Evolutionary conservation across 768 basidiomycete species (phyloP), one percentile per base, ranked within the genome.

Genomic region (Flagelloscypha sp.): DNA sequence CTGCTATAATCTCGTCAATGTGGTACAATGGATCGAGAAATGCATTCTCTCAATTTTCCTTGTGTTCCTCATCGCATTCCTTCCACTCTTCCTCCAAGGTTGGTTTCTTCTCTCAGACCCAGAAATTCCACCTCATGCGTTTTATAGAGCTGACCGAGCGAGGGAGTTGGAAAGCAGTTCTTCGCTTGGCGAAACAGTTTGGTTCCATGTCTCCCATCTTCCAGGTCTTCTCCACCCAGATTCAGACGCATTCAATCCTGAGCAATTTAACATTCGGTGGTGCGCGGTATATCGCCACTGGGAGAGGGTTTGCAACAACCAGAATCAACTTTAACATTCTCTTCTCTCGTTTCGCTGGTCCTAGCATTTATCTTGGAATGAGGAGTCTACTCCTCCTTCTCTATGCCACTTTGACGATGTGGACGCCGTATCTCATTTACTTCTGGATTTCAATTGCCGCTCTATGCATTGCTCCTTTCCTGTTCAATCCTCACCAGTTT

Each of bases 401-500:
- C 42, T 99, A 94, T 52, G 84, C 94, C 54, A 94, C 95, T 17
- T 59, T 97, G 57, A 70, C 89, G 18, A 61, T 97, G 35, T 97
- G 88, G 86, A 86, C 87, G 20, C 80, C 84, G 3, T 94, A 84
- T 57, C 58, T 97, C 49, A 82, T 92, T 56, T 99, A 98, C 68
- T 99, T 99, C 72, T 98, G 94, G 94, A 58, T 97, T 36, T 92
- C 94, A 27, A 88, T 93, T 43, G 66, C 92, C 21, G 77, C 92
- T 11, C 73, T 99, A 7, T 97, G 92, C 51, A 62, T 97, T 45
- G 83, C 94, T 20, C 95, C 95, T 6, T 99, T 99, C 83, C 57
- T 97, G 51, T 99, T 98, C 76, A 99, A 98, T 56, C 95, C 95
- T n/a, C 95, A 99, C 58, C 95, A 98, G 60, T 99, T 99, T 65